Percentiles rank a stretch among this genome's conserved stretches.
These are phyloP conservation scores for Coniferiporia sulphurascens DNA, from an alignment of 1,284 basidiomycete species.

Conservation along the genomic window DNA sequence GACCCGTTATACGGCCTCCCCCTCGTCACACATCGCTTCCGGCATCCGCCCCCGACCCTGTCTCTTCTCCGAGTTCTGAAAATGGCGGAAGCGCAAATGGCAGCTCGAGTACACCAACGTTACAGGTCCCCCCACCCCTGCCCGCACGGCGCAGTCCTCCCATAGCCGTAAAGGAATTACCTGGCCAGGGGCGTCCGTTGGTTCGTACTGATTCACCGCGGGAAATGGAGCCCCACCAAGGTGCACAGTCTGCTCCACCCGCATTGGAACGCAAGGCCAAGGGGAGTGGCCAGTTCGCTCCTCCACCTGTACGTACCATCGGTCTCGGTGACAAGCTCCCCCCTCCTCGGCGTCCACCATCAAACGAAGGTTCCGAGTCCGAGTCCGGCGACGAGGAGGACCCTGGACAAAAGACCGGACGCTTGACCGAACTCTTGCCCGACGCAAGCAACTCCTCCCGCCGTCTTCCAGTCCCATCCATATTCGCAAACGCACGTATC, in stretches of 20 bases:
- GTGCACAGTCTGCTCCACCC: conserved; percentile 17
- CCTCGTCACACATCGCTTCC: conserved; percentile 14
- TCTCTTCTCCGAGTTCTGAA: not conserved
- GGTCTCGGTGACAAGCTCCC: conserved; percentile 65
- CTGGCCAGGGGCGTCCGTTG: conserved; percentile 21
- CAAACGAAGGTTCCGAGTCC: conserved; percentile 34
- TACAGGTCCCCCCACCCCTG: conserved; percentile 18
- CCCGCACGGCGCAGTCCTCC: conserved; percentile 19
- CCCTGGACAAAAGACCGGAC: conserved; percentile 28
- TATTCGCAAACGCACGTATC: conserved; percentile 44
- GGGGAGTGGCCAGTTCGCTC: conserved; percentile 45
- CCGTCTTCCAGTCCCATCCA: conserved; percentile 56
- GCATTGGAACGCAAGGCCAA: conserved; percentile 41
- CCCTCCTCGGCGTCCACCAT: conserved; percentile 44
- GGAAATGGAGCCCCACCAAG: conserved; percentile 19
- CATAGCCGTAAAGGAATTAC: not conserved
- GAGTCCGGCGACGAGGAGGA: conserved; percentile 41
- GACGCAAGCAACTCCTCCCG: conserved; percentile 81
- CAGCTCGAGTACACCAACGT: conserved; percentile 17
- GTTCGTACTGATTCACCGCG: conserved; percentile 14
- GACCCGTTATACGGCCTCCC: conserved; percentile 7
- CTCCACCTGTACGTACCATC: conserved; percentile 70
- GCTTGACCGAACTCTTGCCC: conserved; percentile 61
- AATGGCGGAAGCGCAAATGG: not conserved
- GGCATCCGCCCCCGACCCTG: not conserved